Evolutionary conservation across 139 green algal genomes (phyloP).

Genomic region (Chlamydomonas eustigma): DNA sequence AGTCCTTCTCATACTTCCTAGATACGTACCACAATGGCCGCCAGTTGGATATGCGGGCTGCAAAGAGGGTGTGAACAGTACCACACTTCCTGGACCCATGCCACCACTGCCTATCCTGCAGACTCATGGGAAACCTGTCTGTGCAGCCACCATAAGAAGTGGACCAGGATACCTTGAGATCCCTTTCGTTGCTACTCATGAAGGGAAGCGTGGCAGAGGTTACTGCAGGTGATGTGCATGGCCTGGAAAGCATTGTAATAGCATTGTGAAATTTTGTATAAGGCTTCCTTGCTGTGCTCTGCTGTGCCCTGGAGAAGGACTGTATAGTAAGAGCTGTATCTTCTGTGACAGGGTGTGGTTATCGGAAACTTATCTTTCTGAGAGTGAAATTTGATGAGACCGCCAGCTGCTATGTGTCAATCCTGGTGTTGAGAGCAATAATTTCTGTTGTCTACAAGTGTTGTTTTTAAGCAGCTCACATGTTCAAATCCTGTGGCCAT

Average conservation of each 20-base stretch:
- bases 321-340: not conserved
- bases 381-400: no score
- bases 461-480: no score
- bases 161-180: constrained; percentile 82
- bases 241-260: no score
- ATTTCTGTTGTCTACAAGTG: no score
- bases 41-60: constrained; percentile 42
- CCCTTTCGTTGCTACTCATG: constrained; percentile 83
- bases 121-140: constrained; percentile 69
- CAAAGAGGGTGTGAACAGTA: constrained; percentile 8
- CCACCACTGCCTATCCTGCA: constrained; percentile 54
- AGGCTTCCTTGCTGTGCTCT: no score
- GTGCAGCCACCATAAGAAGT: constrained; percentile 77
- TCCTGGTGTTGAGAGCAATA: no score
- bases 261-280: no score
- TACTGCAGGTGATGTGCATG: constrained; percentile 76
- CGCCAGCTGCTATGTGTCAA: no score
- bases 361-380: no score
- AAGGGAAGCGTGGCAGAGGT: constrained; percentile 64
- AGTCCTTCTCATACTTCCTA: constrained; percentile 66
- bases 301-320: no score
- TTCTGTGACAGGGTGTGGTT: not conserved
- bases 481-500: no score
- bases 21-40: constrained; percentile 71
- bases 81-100: constrained; percentile 50